Conservation (phyloP, 2,329 filamentous ascomycete genomes). For the Alternaria incomplexa region DNA sequence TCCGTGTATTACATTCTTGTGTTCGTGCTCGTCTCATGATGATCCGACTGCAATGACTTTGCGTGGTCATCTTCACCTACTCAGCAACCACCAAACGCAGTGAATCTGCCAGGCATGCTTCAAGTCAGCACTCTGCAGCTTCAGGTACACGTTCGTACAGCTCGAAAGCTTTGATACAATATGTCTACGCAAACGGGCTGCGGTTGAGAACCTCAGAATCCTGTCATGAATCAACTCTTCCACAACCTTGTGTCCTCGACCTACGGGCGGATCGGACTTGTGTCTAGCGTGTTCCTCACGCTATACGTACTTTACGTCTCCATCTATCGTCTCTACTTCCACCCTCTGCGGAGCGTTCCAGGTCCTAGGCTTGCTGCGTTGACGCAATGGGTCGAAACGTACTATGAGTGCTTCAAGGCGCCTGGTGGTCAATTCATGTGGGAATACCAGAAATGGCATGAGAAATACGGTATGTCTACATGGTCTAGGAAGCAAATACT, state of each 20-base stretch:
- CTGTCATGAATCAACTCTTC: neutral
- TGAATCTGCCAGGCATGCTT: neutral
- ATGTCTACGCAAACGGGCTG: neutral
- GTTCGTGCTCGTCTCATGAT: neutral
- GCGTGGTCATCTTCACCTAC: neutral
- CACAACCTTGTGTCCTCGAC: neutral
- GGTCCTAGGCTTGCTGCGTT: constrained; percentile 22
- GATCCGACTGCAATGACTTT: neutral
- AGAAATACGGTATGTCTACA: neutral
- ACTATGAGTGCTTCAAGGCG: constrained; percentile 4
- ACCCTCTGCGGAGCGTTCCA: constrained; percentile 13
- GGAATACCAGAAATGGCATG: neutral
- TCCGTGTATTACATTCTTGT: neutral
- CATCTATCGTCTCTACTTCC: constrained; percentile 8
- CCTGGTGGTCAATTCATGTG: neutral
- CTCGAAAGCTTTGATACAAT: neutral
- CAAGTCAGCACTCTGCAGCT: neutral
- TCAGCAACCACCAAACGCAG: neutral
- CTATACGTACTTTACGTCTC: neutral
- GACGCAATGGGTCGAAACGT: constrained; percentile 21
- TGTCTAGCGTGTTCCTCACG: neutral
- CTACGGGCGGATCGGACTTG: neutral
- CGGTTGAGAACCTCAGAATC: neutral
- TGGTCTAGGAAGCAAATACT: neutral
- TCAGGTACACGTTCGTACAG: neutral